Evolutionary conservation across 768 basidiomycete species (phyloP).

Genomic region (Termitomyces sp.): DNA sequence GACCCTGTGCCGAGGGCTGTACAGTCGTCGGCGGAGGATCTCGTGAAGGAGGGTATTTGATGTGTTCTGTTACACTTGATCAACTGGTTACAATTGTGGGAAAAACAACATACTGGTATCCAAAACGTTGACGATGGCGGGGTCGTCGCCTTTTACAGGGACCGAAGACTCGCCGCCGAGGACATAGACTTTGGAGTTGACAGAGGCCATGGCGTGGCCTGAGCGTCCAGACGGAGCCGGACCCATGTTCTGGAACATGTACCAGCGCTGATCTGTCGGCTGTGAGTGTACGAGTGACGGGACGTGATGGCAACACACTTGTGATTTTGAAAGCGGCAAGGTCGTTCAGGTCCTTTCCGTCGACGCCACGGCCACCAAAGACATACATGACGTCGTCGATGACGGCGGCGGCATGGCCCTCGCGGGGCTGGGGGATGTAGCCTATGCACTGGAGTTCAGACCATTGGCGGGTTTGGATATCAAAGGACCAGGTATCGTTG

Average conservation of each 20-base stretch:
- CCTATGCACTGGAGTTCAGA: constrained; percentile 93
- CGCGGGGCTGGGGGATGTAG: constrained; percentile 91
- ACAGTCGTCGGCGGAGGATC: constrained; percentile 15
- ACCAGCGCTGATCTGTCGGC: constrained; percentile 88
- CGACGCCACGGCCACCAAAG: constrained; percentile 95
- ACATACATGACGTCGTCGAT: constrained; percentile 98
- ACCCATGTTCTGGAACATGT: constrained; percentile 99
- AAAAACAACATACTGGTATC: constrained; percentile 75
- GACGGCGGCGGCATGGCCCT: constrained; percentile 93
- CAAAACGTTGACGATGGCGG: constrained; percentile 78
- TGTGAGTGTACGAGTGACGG: neutral
- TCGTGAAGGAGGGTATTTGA: constrained; percentile 19
- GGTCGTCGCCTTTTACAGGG: constrained; percentile 70
- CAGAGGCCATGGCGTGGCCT: constrained; percentile 97
- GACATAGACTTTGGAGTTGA: constrained; percentile 85
- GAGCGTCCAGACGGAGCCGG: constrained; percentile 89
- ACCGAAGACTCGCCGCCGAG: constrained; percentile 91
- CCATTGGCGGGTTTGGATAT: constrained; percentile 77
- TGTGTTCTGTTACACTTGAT: constrained; percentile 17
- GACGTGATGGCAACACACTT: constrained; percentile 52
- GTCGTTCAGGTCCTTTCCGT: constrained; percentile 93
- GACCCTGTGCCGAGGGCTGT: constrained; percentile 8
- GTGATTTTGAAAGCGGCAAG: constrained; percentile 96
- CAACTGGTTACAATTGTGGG: neutral
- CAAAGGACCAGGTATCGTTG: constrained; percentile 97